Evolutionary conservation across 2,329 filamentous ascomycete species (phyloP).

Genomic region (Alternaria hordeiaustralica): DNA sequence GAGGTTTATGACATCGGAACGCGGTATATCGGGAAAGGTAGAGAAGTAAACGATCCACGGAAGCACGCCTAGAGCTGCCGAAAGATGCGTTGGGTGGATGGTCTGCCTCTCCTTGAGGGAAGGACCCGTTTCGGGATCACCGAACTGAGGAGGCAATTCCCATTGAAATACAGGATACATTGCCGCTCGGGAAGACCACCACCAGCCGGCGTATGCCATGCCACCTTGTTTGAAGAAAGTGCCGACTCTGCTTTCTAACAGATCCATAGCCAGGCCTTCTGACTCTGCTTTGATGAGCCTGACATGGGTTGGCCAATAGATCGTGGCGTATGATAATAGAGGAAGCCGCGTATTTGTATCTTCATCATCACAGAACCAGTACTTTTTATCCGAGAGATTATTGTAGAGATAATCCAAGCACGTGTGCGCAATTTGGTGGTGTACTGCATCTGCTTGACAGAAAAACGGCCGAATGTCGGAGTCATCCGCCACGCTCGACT

Average conservation of each 20-base stretch:
- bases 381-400: neutral
- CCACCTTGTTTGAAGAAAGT: neutral
- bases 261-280: neutral
- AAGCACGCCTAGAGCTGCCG: neutral
- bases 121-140: too few relatives aligned
- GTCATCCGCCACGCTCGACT: neutral
- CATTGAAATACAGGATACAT: fast-evolving
- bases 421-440: neutral
- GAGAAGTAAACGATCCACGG: neutral
- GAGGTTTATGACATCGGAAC: neutral
- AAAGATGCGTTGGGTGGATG: neutral
- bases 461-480: neutral
- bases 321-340: neutral
- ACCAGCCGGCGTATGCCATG: neutral
- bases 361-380: neutral
- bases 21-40: neutral
- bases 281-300: neutral
- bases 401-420: neutral
- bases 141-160: too few relatives aligned
- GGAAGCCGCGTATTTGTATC: fast-evolving
- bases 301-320: neutral
- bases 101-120: neutral
- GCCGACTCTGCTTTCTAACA: fast-evolving
- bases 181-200: neutral
- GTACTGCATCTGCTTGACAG: neutral